Evolutionary conservation across 352 stramenopile genomes (phyloP), one percentile per base, ranked within the genome.

Genomic region (Phytophthora sp.): DNA sequence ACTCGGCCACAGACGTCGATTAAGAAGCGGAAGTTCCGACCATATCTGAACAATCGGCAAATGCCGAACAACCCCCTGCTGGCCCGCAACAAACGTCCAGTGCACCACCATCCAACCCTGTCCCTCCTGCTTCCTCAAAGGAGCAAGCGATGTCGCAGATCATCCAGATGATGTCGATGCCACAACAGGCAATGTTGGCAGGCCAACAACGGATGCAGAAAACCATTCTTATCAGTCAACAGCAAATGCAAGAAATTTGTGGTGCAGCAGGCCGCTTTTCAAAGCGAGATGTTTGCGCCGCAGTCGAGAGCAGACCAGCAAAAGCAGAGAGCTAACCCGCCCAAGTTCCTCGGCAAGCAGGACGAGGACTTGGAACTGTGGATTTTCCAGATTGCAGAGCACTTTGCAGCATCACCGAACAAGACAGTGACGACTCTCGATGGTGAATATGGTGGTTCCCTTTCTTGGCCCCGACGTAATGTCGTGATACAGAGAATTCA

Each of bases 401-500:
- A 69, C 31, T 57, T 57, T 27, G 24, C n/a, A 2, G 52, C 24
- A 7, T 44, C 15, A 21, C 27, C 4, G 44, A 63, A 30, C 42
- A 26, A 13, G 30, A 58, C 1, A 36, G 16, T 12, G 21, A 55
- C 6, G 54, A 51, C 16, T 65, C 46, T 26, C 36, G 56, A 62
- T 55, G 15, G 39, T 63, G 0, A 41, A 67, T 6, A 58, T 71
- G 31, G 41, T 58, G 7, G 49, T 63, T 2, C 20, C 49, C 0
- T 57, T 57, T 16, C 47, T 67, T 11, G 57, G 57, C 29, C 2
- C 57, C 2, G 63, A 63, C 20, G 56, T 58, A 0, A 62, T 66
- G 56, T 60, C 63, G 23, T 71, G 56, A 49, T 66, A 60, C 38
- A 36, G 46, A 2, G 20, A 70, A 3, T 59, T 65, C 4, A 70